Evolutionary conservation across 2,329 filamentous ascomycete species (phyloP).

Genomic region (Chaetomium globosum): DNA sequence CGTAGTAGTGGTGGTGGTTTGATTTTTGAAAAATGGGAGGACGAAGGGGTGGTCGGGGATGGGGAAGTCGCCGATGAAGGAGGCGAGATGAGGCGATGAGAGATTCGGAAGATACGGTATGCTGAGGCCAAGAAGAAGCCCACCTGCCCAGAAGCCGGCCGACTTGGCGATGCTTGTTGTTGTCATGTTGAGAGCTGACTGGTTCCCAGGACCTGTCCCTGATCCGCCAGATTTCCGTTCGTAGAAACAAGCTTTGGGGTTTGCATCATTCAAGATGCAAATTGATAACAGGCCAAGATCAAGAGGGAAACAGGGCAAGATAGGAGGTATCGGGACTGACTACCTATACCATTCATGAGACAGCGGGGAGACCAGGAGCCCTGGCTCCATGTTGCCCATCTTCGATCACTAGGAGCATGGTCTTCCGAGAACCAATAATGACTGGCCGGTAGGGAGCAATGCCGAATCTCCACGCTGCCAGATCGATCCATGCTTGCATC

Average conservation of each 20-base stretch:
- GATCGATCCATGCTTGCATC: constrained; percentile 20
- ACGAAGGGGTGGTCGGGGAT: constrained; percentile 33
- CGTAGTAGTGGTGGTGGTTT: neutral
- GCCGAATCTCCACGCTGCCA: constrained; percentile 16
- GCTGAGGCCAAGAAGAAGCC: constrained; percentile 33
- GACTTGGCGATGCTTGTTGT: constrained; percentile 24
- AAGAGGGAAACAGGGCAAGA: neutral
- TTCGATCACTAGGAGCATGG: constrained; percentile 17
- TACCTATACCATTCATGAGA: neutral
- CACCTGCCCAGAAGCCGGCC: constrained; percentile 31
- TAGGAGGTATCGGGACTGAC: neutral
- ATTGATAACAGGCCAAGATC: neutral
- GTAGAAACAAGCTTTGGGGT: neutral
- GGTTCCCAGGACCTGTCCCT: neutral
- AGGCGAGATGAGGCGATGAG: constrained; percentile 28
- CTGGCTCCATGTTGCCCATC: neutral
- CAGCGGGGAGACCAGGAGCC: neutral
- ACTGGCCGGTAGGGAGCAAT: constrained; percentile 8
- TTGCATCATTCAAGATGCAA: neutral
- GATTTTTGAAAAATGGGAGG: constrained; percentile 30
- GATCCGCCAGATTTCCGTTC: neutral
- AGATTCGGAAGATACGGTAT: constrained; percentile 33
- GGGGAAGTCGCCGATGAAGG: constrained; percentile 34
- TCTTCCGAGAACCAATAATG: constrained; percentile 23
- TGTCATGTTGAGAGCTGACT: constrained; percentile 21